Evolutionary conservation across 257 asterid species (phyloP).

Genomic region (Lithospermum erythrorhizon): DNA sequence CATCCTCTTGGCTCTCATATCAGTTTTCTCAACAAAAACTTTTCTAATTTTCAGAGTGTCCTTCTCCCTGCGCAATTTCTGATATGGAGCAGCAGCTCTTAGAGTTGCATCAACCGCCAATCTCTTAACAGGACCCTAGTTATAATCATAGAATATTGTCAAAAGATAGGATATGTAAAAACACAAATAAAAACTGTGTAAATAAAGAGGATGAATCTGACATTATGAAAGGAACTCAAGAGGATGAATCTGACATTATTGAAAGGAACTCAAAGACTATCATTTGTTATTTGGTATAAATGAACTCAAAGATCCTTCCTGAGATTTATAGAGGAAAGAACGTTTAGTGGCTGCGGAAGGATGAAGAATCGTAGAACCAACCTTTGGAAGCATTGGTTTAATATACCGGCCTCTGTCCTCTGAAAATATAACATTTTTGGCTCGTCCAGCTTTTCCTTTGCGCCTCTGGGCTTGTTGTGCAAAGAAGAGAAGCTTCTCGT

Average conservation of each 20-base stretch:
- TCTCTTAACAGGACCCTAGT: conserved; percentile 93
- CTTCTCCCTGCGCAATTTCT: conserved; percentile 85
- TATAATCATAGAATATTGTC: conserved; percentile 17
- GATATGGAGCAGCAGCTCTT: conserved; percentile 99
- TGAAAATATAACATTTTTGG: conserved; percentile 89
- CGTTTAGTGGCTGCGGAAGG: no score
- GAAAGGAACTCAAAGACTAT: neutral
- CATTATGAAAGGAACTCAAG: no score
- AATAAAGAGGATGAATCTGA: neutral
- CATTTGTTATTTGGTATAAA: neutral
- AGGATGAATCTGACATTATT: neutral
- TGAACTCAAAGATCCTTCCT: neutral
- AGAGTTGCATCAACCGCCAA: conserved; percentile 99
- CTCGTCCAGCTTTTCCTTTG: conserved; percentile 93
- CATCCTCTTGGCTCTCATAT: conserved; percentile 99
- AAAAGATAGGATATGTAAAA: conserved; percentile 14
- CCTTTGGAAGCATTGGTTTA: conserved; percentile 99
- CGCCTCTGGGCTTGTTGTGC: conserved; percentile 94
- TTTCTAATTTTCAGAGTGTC: conserved; percentile 53
- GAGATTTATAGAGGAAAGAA: neutral
- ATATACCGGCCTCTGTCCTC: conserved; percentile 96
- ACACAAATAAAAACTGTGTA: neutral
- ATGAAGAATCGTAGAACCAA: conserved; percentile 14
- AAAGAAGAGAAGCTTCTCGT: conserved; percentile 96
- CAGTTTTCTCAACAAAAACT: conserved; percentile 87